Conservation (phyloP, 192 early-diverging fungal genomes). For the Podochytrium sp. region DNA sequence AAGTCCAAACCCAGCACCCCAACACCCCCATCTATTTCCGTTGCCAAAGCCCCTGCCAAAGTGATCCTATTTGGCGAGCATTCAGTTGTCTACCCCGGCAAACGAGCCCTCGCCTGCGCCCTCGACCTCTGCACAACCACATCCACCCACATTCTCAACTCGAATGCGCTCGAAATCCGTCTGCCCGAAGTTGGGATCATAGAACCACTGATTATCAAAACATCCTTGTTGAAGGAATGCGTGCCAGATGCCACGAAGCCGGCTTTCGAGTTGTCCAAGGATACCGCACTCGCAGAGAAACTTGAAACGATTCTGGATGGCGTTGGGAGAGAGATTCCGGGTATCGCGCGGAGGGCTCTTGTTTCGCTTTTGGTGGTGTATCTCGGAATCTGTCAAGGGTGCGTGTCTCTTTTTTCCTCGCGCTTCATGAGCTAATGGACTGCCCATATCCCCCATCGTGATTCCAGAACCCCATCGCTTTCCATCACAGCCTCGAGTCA, state of each 20-base stretch:
- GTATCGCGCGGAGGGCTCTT: conserved; percentile 59
- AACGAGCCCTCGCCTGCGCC: conserved; percentile 21
- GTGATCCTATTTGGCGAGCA: conserved; percentile 99
- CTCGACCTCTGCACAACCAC: conserved; percentile 12
- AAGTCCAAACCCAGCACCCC: no score
- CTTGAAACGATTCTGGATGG: neutral
- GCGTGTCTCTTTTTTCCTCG: neutral
- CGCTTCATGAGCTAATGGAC: no score
- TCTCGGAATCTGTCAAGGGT: conserved; percentile 14
- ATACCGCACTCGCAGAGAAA: neutral
- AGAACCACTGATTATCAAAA: neutral
- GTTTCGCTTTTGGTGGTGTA: conserved; percentile 23
- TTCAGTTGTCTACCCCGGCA: conserved; percentile 80
- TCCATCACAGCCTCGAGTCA: conserved; percentile 68
- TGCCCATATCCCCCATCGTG: no score
- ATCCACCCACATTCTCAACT: neutral
- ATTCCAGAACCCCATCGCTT: neutral
- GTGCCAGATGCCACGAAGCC: neutral
- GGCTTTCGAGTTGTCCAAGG: neutral
- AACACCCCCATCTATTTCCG: no score
- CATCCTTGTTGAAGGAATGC: neutral
- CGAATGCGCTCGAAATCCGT: neutral
- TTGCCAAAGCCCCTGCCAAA: conserved; percentile 88
- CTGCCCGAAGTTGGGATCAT: conserved; percentile 21
- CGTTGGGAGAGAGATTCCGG: conserved; percentile 25